Base-by-base conservation (phyloP, 306 rosid genomes). In the Cotoneaster glaucophyllus region DNA sequence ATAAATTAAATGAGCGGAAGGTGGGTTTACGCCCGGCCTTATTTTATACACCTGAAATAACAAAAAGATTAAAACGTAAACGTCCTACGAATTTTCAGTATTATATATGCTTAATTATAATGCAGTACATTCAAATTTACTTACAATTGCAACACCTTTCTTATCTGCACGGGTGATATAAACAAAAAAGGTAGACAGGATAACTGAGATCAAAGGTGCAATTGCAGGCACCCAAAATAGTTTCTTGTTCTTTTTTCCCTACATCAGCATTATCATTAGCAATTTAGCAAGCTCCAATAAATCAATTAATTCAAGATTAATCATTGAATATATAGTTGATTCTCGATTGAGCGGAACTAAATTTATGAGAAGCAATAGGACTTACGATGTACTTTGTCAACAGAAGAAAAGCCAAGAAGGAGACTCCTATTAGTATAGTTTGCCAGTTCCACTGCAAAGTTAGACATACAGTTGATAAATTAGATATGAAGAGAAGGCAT, bases 401-500 rank as follows among this genome's bases (percentile, higher is more conserved):
- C 13, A 92, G 86, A 81, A 95, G 90, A 79, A 85, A 90, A 43
- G 10, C 79, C 88, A 95, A 80, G 82, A 88, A 90, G 71, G 95
- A 39, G 25, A 83, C 6, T 64, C 93, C 98, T 37, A 95, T 90
- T 28, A 84, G 69, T 73, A 90, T 84, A 21, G 98, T 92, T 80
- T 85, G 69, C 96, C 93, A 92, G 85, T 92, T 95, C 98, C 98
- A 95, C 98, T 95, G 96, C 52, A 75, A 37, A 41, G 22, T 73
- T 17, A 50, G 29, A 70, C 32, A 70, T 6, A 7, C 41, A 19
- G 19, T 11, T 12, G 24, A 11, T 29, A 69, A 53, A 53, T 53
- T 53, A 53, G 44, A 2, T 41, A 41, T 41, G 44, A 41, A 41
- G 44, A 41, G 3, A 41, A 9, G 44, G 44, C 12, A 41, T 9